A percentile compares a stretch with the other conserved stretches of the same genome.
Conservation (phyloP, 2,329 filamentous ascomycete genomes). For the Magnaporthiopsis rhizophila region DNA sequence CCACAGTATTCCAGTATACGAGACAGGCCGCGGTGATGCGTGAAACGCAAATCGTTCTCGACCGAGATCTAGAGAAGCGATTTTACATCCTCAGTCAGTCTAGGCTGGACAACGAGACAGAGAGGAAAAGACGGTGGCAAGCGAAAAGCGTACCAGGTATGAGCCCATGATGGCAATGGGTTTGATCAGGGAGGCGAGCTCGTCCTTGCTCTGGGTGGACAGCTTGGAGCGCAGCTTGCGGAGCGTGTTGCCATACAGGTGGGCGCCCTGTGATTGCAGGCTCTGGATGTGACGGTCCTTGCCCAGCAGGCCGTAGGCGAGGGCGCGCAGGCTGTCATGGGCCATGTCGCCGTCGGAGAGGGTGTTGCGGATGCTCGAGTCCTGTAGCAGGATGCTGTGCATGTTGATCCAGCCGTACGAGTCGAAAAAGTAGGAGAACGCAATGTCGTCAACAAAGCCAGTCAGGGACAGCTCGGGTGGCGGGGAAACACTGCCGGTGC, state of each 20-base stretch:
- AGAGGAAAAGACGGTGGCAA: not conserved
- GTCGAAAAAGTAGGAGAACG: conserved; percentile 20
- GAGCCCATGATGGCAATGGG: conserved; percentile 15
- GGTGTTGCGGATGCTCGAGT: conserved; percentile 14
- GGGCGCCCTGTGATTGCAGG: conserved; percentile 11
- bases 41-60: conserved; percentile 18
- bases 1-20: conserved; percentile 20
- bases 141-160: conserved; percentile 10
- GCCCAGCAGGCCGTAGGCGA: conserved; percentile 15
- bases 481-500: not conserved
- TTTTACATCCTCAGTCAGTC: not conserved
- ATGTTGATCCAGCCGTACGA: conserved; percentile 22
- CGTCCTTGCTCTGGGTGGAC: conserved; percentile 8
- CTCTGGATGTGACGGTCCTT: conserved; percentile 12
- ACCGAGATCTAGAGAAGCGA: conserved; percentile 14
- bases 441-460: conserved; percentile 19
- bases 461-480: conserved; percentile 15
- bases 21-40: conserved; percentile 18
- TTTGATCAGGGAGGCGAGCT: conserved; percentile 14
- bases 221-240: conserved; percentile 9
- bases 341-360: conserved; percentile 13
- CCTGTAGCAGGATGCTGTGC: conserved; percentile 19
- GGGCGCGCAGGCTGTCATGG: conserved; percentile 15
- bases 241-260: conserved; percentile 12
- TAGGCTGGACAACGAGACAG: not conserved